A percentile compares a stretch with the other conserved stretches of the same genome.
phyloP scores from a whole-genome alignment of 1,284 basidiomycete genomes.

The Heimioporus retisporus region DNA sequence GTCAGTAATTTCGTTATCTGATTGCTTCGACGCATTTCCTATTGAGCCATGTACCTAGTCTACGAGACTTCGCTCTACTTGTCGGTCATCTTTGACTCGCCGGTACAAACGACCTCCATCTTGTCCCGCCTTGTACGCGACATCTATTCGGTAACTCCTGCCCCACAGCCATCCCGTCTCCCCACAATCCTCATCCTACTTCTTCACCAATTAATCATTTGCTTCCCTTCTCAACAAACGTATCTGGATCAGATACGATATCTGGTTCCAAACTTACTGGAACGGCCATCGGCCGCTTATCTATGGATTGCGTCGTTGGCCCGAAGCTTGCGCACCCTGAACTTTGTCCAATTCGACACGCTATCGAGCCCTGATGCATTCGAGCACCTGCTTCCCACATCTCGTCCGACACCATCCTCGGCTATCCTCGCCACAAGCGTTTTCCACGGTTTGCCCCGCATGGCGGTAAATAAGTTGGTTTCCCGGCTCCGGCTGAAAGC shows the following conservation, averaged over 20 bases:
- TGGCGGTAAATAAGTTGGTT: constrained; percentile 58
- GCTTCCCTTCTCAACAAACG: constrained; percentile 68
- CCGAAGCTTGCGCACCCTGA: constrained; percentile 56
- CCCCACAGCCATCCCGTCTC: constrained; percentile 40
- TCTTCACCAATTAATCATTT: constrained; percentile 62
- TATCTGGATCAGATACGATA: constrained; percentile 59
- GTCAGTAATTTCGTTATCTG: constrained; percentile 45
- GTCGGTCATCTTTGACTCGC: constrained; percentile 66
- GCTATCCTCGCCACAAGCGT: not conserved
- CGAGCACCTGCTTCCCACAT: constrained; percentile 27
- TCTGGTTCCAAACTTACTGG: constrained; percentile 52
- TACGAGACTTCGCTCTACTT: constrained; percentile 80
- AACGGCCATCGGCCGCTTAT: constrained; percentile 44
- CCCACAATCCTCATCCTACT: constrained; percentile 57
- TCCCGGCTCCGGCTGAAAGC: constrained; percentile 59
- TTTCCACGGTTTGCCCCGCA: constrained; percentile 44
- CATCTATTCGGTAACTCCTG: constrained; percentile 47
- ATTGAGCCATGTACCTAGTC: constrained; percentile 47
- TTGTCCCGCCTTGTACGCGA: constrained; percentile 65
- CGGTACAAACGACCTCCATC: constrained; percentile 65
- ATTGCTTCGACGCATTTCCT: not conserved
- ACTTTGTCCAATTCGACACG: constrained; percentile 61
- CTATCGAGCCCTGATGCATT: constrained; percentile 50
- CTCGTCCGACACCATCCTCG: constrained; percentile 15
- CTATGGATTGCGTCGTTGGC: constrained; percentile 62